These are phyloP conservation scores for Ramaria sp. DNA, from an alignment of 768 basidiomycete genomes.

Conservation along the genomic window DNA sequence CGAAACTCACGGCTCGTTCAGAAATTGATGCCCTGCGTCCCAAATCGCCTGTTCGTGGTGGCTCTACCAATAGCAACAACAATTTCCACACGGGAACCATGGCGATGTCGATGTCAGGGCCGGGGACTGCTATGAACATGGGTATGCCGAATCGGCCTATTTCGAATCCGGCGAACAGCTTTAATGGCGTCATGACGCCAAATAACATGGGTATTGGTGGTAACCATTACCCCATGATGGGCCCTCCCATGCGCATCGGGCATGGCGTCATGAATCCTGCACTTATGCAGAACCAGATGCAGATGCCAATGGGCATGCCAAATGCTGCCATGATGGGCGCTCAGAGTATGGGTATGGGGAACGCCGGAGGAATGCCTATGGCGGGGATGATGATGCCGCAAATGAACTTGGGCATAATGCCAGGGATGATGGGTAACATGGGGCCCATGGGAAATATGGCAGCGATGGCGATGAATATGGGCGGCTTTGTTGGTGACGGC, in stretches of 20 bases:
- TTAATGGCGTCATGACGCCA: not conserved
- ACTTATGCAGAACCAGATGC: slow-evolving; percentile 13
- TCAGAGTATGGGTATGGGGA: slow-evolving; percentile 4
- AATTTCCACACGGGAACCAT: not conserved
- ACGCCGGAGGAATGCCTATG: not conserved
- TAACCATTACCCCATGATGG: slow-evolving; percentile 3
- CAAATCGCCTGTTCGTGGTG: slow-evolving; percentile 62
- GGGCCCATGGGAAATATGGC: slow-evolving; percentile 21
- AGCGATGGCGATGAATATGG: slow-evolving; percentile 20
- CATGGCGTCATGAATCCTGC: slow-evolving; percentile 4
- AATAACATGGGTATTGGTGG: not conserved
- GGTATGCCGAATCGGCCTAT: slow-evolving; percentile 17
- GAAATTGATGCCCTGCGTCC: slow-evolving; percentile 82
- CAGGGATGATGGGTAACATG: slow-evolving; percentile 33
- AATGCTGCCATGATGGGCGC: not conserved
- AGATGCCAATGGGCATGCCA: slow-evolving; percentile 10
- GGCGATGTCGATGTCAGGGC: slow-evolving; percentile 5
- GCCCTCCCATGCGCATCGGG: slow-evolving; percentile 9
- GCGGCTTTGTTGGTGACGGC: slow-evolving; percentile 14
- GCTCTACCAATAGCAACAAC: slow-evolving; percentile 16
- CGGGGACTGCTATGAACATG: slow-evolving; percentile 12
- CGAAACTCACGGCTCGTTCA: slow-evolving; percentile 10
- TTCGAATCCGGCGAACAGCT: not conserved
- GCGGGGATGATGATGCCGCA: slow-evolving; percentile 17
- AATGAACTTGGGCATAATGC: slow-evolving; percentile 19